phyloP scores from a whole-genome alignment of 495 filamentous ascomycete genomes.

The Ascodesmis nigricans region DNA sequence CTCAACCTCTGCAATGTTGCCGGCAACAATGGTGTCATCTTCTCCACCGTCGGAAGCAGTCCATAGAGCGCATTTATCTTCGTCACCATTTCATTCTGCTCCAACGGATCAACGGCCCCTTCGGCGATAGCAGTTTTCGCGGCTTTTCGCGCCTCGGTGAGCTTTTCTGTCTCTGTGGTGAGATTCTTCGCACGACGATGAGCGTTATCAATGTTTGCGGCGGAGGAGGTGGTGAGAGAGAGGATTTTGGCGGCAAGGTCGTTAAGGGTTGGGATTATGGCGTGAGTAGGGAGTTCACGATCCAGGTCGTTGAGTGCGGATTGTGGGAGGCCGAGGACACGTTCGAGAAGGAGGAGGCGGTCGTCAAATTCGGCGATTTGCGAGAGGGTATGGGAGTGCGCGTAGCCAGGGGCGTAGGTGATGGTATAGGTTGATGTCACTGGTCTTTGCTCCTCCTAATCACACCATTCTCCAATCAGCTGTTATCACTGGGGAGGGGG shows the following conservation, averaged over 20 bases:
- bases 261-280: conserved; percentile 62
- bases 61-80: conserved; percentile 88
- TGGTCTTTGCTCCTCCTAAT: background rate
- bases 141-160: conserved; percentile 48
- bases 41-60: conserved; percentile 73
- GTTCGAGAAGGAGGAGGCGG: conserved; percentile 57
- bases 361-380: conserved; percentile 75
- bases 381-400: conserved; percentile 43
- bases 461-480: conserved; percentile 2
- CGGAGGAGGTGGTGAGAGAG: conserved; percentile 39
- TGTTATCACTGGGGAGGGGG: background rate
- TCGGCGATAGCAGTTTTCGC: conserved; percentile 29
- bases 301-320: conserved; percentile 42
- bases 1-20: conserved; percentile 65
- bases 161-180: conserved; percentile 54
- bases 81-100: conserved; percentile 34
- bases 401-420: conserved; percentile 33
- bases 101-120: conserved; percentile 25
- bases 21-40: conserved; percentile 61
- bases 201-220: conserved; percentile 49
- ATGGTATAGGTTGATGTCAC: conserved; percentile 29
- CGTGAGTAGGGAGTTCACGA: conserved; percentile 32
- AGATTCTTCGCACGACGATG: conserved; percentile 50
- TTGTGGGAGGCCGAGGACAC: conserved; percentile 53
- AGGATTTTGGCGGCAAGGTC: conserved; percentile 48